Percentiles rank a stretch among this genome's conserved stretches.
Evolutionary conservation across 2,329 filamentous ascomycete species (phyloP).

Genomic region (Paracoccidioides brasiliensis): DNA sequence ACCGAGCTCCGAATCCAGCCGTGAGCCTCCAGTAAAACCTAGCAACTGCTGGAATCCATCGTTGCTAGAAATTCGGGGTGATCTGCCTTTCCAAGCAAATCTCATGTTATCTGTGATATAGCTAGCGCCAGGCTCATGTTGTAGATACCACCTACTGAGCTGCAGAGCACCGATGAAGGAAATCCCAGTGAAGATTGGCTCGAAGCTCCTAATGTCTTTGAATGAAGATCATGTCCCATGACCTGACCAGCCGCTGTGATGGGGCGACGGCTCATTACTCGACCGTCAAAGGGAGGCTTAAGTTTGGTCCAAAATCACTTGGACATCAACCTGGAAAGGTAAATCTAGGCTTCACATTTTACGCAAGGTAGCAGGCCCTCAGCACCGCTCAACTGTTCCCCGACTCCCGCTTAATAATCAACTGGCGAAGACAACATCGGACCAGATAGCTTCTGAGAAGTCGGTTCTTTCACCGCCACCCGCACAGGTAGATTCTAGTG

Average conservation of each 20-base stretch:
- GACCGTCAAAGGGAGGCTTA: constrained; percentile 43
- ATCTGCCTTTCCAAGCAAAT: neutral
- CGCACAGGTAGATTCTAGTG: too few relatives aligned
- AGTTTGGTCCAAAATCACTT: constrained; percentile 47
- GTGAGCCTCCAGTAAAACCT: neutral
- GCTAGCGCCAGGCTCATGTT: neutral
- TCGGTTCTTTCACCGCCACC: too few relatives aligned
- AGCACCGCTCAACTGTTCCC: constrained; percentile 45
- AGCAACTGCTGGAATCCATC: neutral
- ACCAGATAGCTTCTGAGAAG: too few relatives aligned
- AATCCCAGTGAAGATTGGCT: constrained; percentile 20
- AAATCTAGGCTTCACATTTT: constrained; percentile 56
- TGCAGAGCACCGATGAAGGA: constrained; percentile 22
- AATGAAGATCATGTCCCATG: constrained; percentile 51
- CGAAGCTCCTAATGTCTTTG: neutral
- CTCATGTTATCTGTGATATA: constrained; percentile 2
- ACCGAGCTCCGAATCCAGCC: neutral
- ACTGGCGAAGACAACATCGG: constrained; percentile 39
- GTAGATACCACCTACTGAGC: constrained; percentile 4
- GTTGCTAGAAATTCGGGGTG: neutral
- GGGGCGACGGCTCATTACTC: constrained; percentile 51
- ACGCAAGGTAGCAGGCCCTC: constrained; percentile 47
- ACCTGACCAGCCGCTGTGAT: constrained; percentile 58
- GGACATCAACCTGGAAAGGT: constrained; percentile 44
- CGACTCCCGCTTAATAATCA: constrained; percentile 46